Base-by-base conservation (phyloP, 495 filamentous ascomycete genomes). In the Neurospora africana region DNA sequence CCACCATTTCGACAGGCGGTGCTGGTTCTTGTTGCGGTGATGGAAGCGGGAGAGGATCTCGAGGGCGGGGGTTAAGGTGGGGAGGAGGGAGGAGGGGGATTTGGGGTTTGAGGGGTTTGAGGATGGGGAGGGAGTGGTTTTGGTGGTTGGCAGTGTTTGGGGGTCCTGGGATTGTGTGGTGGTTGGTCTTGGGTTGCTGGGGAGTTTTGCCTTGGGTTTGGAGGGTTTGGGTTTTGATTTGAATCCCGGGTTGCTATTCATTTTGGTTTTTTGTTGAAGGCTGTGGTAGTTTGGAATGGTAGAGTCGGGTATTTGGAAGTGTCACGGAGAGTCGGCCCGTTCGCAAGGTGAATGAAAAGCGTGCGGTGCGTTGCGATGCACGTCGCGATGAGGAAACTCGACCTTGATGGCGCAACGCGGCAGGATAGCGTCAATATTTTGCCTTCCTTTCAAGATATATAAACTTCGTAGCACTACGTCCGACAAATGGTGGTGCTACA, bases 1-100 rank as follows among this genome's bases (percentile, higher is more conserved):
- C 87, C 90, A 95, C 93, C 92, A 95, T 74, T 86, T 88, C 4
- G 88, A 81, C 43, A 82, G 81, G 43, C 87, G 87, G 78, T 95
- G 92, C 80, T 95, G 92, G 80, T 95, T 95, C 75, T 89, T 90
- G 81, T 94, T 94, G 77, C 91, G 91, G 79, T 93, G 91, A 76
- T 87, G 87, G 68, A 93, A 82, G 75, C 91, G 81, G 70, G 88
- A 83, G 47, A 96, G 87, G 23, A 89, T 74, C 21, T 75, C 69
- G 69, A 77, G 74, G n/a, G 75, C 71, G 2, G 80, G 70, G 11
- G 41, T 36, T 44, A 82, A 74, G 35, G 72, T 65, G 27, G 53
- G 53, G 6, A 65, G 53, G 53, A 65, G 53, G 15, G 53, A 19
- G 2, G 23, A 61, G 53, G 53, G 53, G 13, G 0, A 1, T 15